Percentiles rank a stretch among this genome's conserved stretches.
phyloP scores from a whole-genome alignment of 805 yeast genomes.

The Barnettozyma salicaria region DNA sequence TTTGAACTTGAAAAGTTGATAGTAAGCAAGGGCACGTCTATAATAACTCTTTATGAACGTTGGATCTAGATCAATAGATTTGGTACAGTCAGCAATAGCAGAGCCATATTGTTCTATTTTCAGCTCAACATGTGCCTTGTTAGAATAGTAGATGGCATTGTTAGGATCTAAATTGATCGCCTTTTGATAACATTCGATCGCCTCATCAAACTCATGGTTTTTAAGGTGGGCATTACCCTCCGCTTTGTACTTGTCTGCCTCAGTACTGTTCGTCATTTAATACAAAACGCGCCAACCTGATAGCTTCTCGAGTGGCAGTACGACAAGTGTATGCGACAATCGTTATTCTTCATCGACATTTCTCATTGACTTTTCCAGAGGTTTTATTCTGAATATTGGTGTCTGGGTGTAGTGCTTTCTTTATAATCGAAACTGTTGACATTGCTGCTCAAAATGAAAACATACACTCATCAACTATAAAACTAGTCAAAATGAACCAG shows the following conservation, averaged over 20 bases:
- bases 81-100: constrained; percentile 73
- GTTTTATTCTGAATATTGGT: neutral
- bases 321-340: too few species aligned
- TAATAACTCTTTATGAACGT: constrained; percentile 74
- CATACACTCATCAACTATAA: neutral
- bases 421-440: neutral
- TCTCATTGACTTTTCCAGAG: neutral
- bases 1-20: constrained; percentile 70
- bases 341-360: neutral
- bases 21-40: constrained; percentile 76
- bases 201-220: constrained; percentile 53
- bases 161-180: constrained; percentile 61
- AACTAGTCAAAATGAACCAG: constrained; percentile 13
- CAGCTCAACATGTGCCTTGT: constrained; percentile 86
- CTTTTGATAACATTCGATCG: constrained; percentile 62
- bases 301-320: too few species aligned
- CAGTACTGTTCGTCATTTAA: constrained; percentile 13
- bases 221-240: constrained; percentile 73
- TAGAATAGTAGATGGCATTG: constrained; percentile 66
- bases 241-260: constrained; percentile 51
- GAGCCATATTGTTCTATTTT: constrained; percentile 82
- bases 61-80: constrained; percentile 63
- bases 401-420: constrained; percentile 1
- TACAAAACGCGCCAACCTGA: too few species aligned
- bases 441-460: neutral